phyloP scores from a whole-genome alignment of 768 basidiomycete genomes.

The Rhodotorula diobovata region DNA sequence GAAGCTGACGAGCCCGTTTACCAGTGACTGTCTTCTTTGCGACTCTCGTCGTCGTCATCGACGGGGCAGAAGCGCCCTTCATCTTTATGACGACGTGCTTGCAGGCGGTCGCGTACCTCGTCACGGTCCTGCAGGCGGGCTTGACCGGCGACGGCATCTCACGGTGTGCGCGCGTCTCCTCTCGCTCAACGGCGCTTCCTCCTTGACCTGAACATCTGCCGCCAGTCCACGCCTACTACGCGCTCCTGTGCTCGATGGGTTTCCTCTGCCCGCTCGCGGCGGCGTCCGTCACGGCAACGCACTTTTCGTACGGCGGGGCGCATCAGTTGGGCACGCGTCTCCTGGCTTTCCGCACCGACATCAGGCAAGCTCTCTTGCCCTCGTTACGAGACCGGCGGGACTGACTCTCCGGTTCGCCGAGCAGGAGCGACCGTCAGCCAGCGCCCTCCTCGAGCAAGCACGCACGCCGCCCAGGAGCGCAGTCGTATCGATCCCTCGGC shows the following conservation, averaged over 20 bases:
- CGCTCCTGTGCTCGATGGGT: conserved; percentile 19
- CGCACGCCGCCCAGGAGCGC: background rate
- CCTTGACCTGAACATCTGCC: background rate
- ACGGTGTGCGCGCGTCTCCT: background rate
- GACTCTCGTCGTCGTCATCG: conserved; percentile 8
- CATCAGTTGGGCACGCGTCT: conserved; percentile 1
- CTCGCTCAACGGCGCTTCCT: background rate
- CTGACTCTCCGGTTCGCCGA: background rate
- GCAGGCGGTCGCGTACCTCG: conserved; percentile 22
- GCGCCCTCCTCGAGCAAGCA: background rate
- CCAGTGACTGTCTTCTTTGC: conserved; percentile 24
- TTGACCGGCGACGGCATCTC: conserved; percentile 3
- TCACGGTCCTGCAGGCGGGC: conserved; percentile 10
- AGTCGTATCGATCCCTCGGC: background rate
- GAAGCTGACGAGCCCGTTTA: too few relatives aligned
- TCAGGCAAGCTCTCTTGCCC: background rate
- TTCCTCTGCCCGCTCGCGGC: conserved; percentile 19
- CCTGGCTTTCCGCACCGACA: background rate
- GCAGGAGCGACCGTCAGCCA: too few relatives aligned
- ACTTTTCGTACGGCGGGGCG: conserved; percentile 8
- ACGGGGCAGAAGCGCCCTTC: conserved; percentile 26
- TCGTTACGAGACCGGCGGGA: too few relatives aligned
- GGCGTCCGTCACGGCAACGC: conserved; percentile 8
- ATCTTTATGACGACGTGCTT: conserved; percentile 15
- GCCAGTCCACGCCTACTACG: conserved; percentile 33